Base-by-base conservation (phyloP, 2,329 filamentous ascomycete species). In the Phialocephala subalpina region DNA sequence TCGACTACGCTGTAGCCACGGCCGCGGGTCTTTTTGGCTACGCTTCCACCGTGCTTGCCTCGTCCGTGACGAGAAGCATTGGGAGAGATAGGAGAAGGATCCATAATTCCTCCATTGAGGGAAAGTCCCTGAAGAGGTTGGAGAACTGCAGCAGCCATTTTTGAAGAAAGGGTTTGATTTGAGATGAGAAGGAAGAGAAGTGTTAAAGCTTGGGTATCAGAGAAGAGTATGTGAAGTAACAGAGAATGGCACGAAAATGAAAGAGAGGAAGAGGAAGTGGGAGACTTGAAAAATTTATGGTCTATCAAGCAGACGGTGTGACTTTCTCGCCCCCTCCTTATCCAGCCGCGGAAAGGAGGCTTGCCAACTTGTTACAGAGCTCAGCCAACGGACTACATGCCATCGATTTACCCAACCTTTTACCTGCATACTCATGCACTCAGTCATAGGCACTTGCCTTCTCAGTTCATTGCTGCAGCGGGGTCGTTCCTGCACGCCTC, bases 1-100 rank as follows among this genome's bases (percentile, higher is more conserved):
- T 81, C 80, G 16, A 80, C 75, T 33, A 81, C 73, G 64, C 77
- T 79, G 74, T 82, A 82, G 14, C 78, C 77, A 20, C 79, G 76
- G 14, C 77, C 76, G 36, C 77, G 71, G 56, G 69, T 70, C 58
- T 76, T 76, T 70, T 80, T 81, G 59, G 69, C 70, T 52, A 74
- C 65, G 60, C 74, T 76, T 20, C 74, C 73, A 16, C 73, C 72
- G 64, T 76, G 72, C 63, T 70, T 73, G 56, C 71, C 66, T 66
- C 75, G 68, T 47, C 75, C 75, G 62, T 77, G 75, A 40, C 75
- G 70, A 52, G 73, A 72, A 63, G 72, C 67, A 52, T 73, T 73
- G 27, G 71, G 69, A 47, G 74, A 75, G 40, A 75, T 66, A 12
- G 74, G 75, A 42, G 75, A 77, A 60, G 75, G 74, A 11, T 70